Evolutionary conservation across 371 early-diverging fungal genomes (phyloP).

Genomic region (Mortierella sp.): DNA sequence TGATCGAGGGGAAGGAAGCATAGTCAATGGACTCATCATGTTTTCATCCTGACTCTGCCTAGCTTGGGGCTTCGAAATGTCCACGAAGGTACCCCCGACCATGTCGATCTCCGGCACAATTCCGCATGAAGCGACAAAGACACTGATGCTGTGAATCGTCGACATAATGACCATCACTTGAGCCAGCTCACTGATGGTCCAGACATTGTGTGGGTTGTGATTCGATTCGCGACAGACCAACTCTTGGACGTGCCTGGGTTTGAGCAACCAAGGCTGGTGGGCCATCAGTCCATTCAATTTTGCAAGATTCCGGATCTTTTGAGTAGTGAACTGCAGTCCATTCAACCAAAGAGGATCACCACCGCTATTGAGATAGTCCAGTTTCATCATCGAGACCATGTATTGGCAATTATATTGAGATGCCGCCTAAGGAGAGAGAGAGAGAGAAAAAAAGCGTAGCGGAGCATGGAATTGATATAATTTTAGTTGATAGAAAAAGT

Average conservation of each 20-base stretch:
- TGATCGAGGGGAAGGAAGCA: conserved; percentile 47
- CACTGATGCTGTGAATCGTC: conserved; percentile 70
- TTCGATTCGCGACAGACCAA: conserved; percentile 58
- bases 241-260: conserved; percentile 59
- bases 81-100: conserved; percentile 66
- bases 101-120: conserved; percentile 76
- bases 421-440: conserved; percentile 59
- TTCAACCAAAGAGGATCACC: conserved; percentile 75
- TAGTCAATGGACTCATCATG: conserved; percentile 40
- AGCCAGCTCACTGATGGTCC: conserved; percentile 74
- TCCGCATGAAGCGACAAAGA: conserved; percentile 73
- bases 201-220: conserved; percentile 61
- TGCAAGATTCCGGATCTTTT: conserved; percentile 68
- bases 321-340: conserved; percentile 64
- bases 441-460: not conserved
- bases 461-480: conserved; percentile 1
- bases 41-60: conserved; percentile 29
- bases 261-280: conserved; percentile 74
- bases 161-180: conserved; percentile 71
- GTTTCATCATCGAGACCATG: conserved; percentile 64
- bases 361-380: conserved; percentile 69
- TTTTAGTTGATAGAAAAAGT: not conserved
- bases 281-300: conserved; percentile 64
- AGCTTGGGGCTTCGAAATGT: conserved; percentile 27
- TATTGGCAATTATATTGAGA: conserved; percentile 75